phyloP scores from a whole-genome alignment of 192 early-diverging fungal species.

The Piromyces finnis region DNA sequence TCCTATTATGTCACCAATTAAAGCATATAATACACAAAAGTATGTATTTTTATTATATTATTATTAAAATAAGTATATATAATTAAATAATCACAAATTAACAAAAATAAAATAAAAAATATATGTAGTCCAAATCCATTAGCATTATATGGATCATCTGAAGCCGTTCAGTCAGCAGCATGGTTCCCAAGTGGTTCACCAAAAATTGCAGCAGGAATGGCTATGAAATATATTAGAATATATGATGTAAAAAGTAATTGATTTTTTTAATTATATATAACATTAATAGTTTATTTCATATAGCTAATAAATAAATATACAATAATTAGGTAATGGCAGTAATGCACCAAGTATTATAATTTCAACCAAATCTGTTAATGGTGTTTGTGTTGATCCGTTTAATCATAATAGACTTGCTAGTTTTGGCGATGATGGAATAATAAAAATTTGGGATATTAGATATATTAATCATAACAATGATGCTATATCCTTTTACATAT shows the following conservation, averaged over 20 bases:
- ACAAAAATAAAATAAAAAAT: too few species aligned
- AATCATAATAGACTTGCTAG: slow-evolving; percentile 47
- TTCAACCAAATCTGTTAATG: slow-evolving; percentile 49
- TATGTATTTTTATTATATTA: not conserved
- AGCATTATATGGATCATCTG: slow-evolving; percentile 41
- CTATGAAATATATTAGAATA: slow-evolving; percentile 41
- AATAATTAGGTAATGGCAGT: slow-evolving; percentile 10
- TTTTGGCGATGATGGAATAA: slow-evolving; percentile 40
- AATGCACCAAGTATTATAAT: slow-evolving; percentile 27
- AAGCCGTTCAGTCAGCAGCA: slow-evolving; percentile 42
- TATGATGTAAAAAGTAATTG: slow-evolving; percentile 43
- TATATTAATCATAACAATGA: slow-evolving; percentile 25
- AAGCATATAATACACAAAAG: not conserved
- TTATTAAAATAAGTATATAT: too few species aligned
- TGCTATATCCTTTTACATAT: slow-evolving; percentile 23
- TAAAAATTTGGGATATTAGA: slow-evolving; percentile 59
- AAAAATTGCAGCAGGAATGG: slow-evolving; percentile 52
- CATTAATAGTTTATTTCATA: too few species aligned
- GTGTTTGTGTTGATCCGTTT: slow-evolving; percentile 49
- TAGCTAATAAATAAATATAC: too few species aligned
- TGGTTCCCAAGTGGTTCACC: slow-evolving; percentile 41
- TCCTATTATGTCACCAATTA: not conserved
- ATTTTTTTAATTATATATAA: not conserved
- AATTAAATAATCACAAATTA: too few species aligned
- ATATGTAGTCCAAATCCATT: slow-evolving; percentile 5